Conservation (phyloP, 163 green algal genomes). For the Scenedesmus sp. region DNA sequence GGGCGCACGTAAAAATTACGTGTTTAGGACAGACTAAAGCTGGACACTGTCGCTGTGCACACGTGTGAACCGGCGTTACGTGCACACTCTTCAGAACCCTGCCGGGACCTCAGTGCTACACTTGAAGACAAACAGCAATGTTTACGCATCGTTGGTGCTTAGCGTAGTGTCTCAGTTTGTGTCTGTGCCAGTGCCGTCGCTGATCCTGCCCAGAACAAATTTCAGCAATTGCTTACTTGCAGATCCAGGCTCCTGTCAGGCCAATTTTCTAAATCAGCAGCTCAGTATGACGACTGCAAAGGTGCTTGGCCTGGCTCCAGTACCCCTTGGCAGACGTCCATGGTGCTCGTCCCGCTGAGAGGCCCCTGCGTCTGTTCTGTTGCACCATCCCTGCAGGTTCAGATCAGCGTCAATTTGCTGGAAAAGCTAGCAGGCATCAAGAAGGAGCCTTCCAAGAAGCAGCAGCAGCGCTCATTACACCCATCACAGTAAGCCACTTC, state of each 20-base stretch:
- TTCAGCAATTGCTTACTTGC: not conserved
- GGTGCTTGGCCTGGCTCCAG: not conserved
- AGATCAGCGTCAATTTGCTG: slow-evolving; percentile 50
- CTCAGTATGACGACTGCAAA: slow-evolving; percentile 30
- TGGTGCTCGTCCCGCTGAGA: not conserved
- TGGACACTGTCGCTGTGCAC: not conserved
- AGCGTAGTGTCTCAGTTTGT: not conserved
- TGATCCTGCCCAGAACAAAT: not conserved
- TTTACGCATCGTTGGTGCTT: not conserved
- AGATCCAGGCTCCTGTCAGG: not conserved
- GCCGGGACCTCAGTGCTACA: not conserved
- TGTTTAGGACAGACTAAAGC: not conserved
- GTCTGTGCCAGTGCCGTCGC: not conserved
- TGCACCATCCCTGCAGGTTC: slow-evolving; percentile 26
- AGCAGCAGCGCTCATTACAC: slow-evolving; percentile 8
- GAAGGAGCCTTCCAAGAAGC: not conserved
- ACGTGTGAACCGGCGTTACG: not conserved
- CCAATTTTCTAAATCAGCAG: not conserved
- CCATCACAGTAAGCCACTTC: not conserved
- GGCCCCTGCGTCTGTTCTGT: not conserved
- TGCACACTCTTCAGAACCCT: slow-evolving; percentile 11
- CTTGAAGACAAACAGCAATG: not conserved
- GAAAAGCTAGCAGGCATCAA: slow-evolving; percentile 49
- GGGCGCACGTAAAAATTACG: not conserved
- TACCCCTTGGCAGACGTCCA: not conserved